phyloP scores from a whole-genome alignment of 257 asterid species.

The Solanum chmielewskii region DNA sequence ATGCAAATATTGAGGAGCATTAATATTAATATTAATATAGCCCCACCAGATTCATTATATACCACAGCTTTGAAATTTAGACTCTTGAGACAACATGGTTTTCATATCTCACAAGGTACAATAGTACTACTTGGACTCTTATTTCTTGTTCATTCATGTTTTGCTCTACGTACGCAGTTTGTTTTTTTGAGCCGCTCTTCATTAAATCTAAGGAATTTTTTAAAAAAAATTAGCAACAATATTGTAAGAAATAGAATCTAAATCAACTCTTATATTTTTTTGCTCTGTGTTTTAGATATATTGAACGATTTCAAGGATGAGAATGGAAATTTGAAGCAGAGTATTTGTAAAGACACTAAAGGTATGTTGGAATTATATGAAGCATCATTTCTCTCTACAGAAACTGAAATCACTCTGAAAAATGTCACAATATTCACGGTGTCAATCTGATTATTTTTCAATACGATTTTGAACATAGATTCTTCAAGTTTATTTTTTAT shows the following conservation, averaged over 20 bases:
- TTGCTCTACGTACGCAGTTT: too few relatives aligned
- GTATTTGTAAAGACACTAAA: background rate
- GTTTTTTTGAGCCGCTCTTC: too few relatives aligned
- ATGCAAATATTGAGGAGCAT: background rate
- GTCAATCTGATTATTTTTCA: too few relatives aligned
- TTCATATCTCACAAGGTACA: background rate
- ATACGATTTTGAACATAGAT: too few relatives aligned
- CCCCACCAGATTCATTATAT: constrained; percentile 3
- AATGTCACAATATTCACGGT: too few relatives aligned
- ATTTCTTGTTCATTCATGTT: too few relatives aligned
- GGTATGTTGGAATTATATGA: constrained; percentile 38
- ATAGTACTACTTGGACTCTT: background rate
- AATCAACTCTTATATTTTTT: background rate
- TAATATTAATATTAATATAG: background rate
- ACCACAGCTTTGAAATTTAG: constrained; percentile 24
- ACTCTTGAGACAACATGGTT: background rate
- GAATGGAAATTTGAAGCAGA: background rate
- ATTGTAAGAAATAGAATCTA: background rate
- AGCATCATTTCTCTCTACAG: constrained; percentile 21
- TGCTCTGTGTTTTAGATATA: background rate
- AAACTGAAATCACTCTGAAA: constrained; percentile 7
- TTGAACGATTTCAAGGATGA: constrained; percentile 16
- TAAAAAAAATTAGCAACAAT: background rate
- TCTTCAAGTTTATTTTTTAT: too few relatives aligned
- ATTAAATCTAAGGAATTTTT: too few relatives aligned